Evolutionary conservation across 306 rosid genomes (phyloP), one percentile per base, ranked within the genome.

Genomic region (Cicer judaicum): DNA sequence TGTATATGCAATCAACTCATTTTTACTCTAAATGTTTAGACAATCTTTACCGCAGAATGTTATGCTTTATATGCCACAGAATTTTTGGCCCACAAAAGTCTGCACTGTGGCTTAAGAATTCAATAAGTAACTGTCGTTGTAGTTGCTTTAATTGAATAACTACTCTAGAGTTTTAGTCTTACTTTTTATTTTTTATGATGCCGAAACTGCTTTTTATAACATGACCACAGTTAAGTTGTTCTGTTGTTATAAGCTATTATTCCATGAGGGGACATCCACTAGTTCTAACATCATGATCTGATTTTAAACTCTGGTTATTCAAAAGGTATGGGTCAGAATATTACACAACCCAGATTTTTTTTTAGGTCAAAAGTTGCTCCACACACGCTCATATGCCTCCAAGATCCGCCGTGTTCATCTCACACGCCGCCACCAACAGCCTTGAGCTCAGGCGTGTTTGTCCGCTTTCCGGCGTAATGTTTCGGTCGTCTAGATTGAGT

Each of bases 241-340:
- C 39, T 80, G 67, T 59, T 59, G 40, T 54, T 67, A 48, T 67
- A 59, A 29, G 15, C 48, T 57, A 14, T 40, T 72, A 55, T 62
- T 63, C 53, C 69, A 43, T 57, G 16, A 50, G 18, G 56, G 44
- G 64, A 57, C 55, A 73, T 39, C 64, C 67, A 19, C 64, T 50
- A 56, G 40, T 47, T 66, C n/a, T 65, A 53, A 63, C 67, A 40
- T 19, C 19, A 34, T 65, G 16, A 80, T 73, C 71, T 21, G 11
- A 72, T 60, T 79, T 65, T 56, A 64, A 64, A 18, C 53, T 61
- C n/a, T 14, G n/a, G 34, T 77, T 57, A 9, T 60, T 74, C 65
- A 68, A 68, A 69, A 43, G 10, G 24, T 52, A 57, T 18, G 19
- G 1, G 19, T 18, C 19, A 18, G 19, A 18, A 18, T 18, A 18